Percentiles rank a stretch among this genome's conserved stretches.
Conservation (phyloP, 495 filamentous ascomycete species). For the Rhypophila decipiens region DNA sequence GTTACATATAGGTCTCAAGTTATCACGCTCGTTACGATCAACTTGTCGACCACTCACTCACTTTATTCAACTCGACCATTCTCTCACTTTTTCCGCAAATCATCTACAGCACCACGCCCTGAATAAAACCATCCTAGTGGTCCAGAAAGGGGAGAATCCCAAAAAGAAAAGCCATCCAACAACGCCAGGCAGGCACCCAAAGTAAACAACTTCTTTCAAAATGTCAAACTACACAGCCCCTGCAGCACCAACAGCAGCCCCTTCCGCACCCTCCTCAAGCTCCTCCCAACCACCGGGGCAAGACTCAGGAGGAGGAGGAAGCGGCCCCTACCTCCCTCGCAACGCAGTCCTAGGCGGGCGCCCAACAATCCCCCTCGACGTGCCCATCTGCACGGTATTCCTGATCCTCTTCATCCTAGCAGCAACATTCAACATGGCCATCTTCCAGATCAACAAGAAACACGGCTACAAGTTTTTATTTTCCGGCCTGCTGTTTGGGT, state of each 20-base stretch:
- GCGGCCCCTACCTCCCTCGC: constrained; percentile 26
- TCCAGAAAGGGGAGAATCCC: too few relatives aligned
- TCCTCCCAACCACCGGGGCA: background rate
- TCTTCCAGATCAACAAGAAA: constrained; percentile 54
- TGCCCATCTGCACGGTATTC: constrained; percentile 60
- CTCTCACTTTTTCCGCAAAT: too few relatives aligned
- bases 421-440: constrained; percentile 57
- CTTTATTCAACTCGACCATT: too few relatives aligned
- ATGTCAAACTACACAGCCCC: constrained; percentile 21
- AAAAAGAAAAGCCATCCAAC: too few relatives aligned
- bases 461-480: constrained; percentile 64
- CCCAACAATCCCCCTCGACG: constrained; percentile 52
- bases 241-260: constrained; percentile 1
- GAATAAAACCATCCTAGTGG: too few relatives aligned
- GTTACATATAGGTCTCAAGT: too few relatives aligned
- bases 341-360: constrained; percentile 52
- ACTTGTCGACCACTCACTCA: too few relatives aligned
- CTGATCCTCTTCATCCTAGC: constrained; percentile 55
- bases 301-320: constrained; percentile 3
- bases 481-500: constrained; percentile 63
- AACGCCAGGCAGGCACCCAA: too few relatives aligned
- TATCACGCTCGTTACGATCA: too few relatives aligned
- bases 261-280: constrained; percentile 1
- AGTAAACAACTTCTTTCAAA: too few relatives aligned
- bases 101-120: too few relatives aligned